Conservation (phyloP, 345 rosid species). For the Salix purpurea region DNA sequence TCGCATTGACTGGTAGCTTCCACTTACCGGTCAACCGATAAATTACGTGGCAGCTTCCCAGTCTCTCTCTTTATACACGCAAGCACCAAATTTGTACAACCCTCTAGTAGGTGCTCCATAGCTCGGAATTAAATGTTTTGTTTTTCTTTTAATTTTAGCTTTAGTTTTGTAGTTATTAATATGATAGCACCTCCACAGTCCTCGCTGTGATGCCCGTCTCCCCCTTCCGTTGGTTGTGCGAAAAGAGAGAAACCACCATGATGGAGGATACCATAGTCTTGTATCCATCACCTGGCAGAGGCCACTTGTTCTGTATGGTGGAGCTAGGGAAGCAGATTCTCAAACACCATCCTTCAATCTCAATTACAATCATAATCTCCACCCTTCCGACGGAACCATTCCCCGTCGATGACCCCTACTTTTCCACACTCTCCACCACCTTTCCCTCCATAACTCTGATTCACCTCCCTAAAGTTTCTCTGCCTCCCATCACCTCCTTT, state of each 20-base stretch:
- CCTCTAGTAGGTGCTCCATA: no score
- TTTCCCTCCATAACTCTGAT: constrained; percentile 44
- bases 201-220: no score
- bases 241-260: not conserved
- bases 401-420: constrained; percentile 4
- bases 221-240: not conserved
- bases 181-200: no score
- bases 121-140: no score
- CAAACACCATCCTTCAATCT: not conserved
- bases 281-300: constrained; percentile 26
- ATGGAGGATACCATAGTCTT: constrained; percentile 9
- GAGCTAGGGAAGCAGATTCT: constrained; percentile 27
- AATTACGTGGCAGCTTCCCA: no score
- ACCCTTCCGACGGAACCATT: not conserved
- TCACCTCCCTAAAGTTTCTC: constrained; percentile 36
- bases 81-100: no score
- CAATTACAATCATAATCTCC: not conserved
- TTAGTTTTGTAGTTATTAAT: no score
- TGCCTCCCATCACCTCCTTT: constrained; percentile 21
- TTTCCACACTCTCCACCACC: constrained; percentile 31
- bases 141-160: no score
- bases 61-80: no score
- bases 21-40: no score
- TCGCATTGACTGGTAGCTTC: no score
- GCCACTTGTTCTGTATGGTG: constrained; percentile 31